Evolutionary conservation across 2,329 filamentous ascomycete species (phyloP).

Genomic region (Colletotrichum brevisporum): DNA sequence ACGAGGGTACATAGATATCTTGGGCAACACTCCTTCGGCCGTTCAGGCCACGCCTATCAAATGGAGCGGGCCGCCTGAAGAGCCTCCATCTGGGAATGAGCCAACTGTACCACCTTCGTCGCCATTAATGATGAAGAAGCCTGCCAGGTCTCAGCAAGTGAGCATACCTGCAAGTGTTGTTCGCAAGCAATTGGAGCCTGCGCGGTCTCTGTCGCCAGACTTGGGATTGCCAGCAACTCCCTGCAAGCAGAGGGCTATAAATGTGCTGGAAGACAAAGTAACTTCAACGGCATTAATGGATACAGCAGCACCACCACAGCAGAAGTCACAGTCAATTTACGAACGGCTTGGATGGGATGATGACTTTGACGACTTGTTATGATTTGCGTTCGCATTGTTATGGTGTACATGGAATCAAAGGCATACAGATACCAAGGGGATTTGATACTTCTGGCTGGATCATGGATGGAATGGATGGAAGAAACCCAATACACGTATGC

Average conservation of each 20-base stretch:
- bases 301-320: constrained; percentile 27
- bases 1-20: constrained; percentile 48
- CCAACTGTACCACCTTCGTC: constrained; percentile 54
- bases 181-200: constrained; percentile 42
- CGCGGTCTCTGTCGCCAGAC: constrained; percentile 32
- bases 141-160: constrained; percentile 24
- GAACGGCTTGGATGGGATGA: constrained; percentile 71
- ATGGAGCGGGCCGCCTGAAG: constrained; percentile 3
- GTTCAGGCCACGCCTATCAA: constrained; percentile 41
- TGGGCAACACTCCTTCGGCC: constrained; percentile 42
- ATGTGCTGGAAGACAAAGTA: constrained; percentile 40
- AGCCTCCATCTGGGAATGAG: constrained; percentile 41
- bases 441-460: constrained; percentile 20
- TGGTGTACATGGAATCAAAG: constrained; percentile 40
- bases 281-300: constrained; percentile 27
- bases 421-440: constrained; percentile 35
- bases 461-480: constrained; percentile 6
- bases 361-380: constrained; percentile 64
- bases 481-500: constrained; percentile 1
- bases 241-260: constrained; percentile 48
- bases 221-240: constrained; percentile 54
- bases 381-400: constrained; percentile 40
- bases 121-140: constrained; percentile 48
- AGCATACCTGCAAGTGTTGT: constrained; percentile 45
- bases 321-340: constrained; percentile 62